Evolutionary conservation across 495 filamentous ascomycete species (phyloP), one percentile per base, ranked within the genome.

Genomic region (Barbatosphaeria neglecta): DNA sequence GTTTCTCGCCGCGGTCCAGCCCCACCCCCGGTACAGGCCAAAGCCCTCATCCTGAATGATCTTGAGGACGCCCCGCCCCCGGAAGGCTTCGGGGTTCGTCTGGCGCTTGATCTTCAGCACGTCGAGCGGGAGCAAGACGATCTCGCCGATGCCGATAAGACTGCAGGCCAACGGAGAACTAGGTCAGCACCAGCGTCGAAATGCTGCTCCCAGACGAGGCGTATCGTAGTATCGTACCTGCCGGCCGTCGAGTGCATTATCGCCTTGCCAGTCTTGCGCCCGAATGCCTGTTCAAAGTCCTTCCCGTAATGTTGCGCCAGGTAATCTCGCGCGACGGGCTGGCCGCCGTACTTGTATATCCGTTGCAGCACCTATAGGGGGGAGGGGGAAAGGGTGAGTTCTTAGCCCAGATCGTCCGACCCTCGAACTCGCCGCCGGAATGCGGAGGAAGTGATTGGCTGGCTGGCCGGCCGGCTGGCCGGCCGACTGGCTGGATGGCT

Each of bases 21-120:
- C 86, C 77, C 89, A 94, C 45, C 92, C 92, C 54, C 92, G 77
- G 71, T 99, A 99, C 37, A 99, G 70, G 28, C 88, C 89, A 63
- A 97, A 90, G 25, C 92, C 93, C 63, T 99, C 92, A 66, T 99
- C 92, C 43, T 75, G 70, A 49, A 99, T 73, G 45, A 99, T 96
- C 64, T 77, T 80, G 60, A 96, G 75, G 17, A 97, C 72, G 43
- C 93, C 93, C 57, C 92, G 84, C 53, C 90, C 90, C 48, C 89
- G 77, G 79, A 99, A 99, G 37, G 92, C 89, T 57, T 96, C 92
- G 25, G 92, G 92, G 76, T 99, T 99, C 31, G 92, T 99, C 70
- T 99, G 92, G 54, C 92, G 84, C 76, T 97, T 97, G 74, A 99
- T 99, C 77, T 99, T 99, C 20, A 99, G 74, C 11, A 99, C 92